These are phyloP conservation scores for Mucor saturninus DNA, from an alignment of 371 early-diverging fungal species.

Conservation along the genomic window DNA sequence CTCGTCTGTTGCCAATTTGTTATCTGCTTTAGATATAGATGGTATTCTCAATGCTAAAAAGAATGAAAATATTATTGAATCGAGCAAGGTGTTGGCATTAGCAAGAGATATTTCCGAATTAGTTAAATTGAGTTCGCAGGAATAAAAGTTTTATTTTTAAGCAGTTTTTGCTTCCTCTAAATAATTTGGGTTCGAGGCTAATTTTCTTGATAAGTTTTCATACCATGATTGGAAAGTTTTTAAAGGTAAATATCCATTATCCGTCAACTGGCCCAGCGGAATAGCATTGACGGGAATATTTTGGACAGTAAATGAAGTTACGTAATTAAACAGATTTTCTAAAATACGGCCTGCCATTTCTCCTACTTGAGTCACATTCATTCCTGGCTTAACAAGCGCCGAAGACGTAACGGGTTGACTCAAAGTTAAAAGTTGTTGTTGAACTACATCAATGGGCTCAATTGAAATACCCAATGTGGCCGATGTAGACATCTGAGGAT, in stretches of 20 bases:
- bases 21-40: conserved; percentile 44
- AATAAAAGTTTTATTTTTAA: conserved; percentile 19
- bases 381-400: conserved; percentile 32
- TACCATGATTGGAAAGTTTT: conserved; percentile 93
- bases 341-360: conserved; percentile 52
- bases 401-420: conserved; percentile 12
- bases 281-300: conserved; percentile 63
- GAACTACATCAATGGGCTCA: conserved; percentile 77
- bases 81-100: conserved; percentile 30
- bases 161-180: conserved; percentile 33
- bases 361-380: conserved; percentile 42
- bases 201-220: conserved; percentile 63
- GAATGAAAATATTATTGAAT: conserved; percentile 23
- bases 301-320: conserved; percentile 74
- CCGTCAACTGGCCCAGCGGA: conserved; percentile 52
- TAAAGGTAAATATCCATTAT: conserved; percentile 62
- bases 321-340: conserved; percentile 79
- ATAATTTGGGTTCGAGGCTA: conserved; percentile 60
- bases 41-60: conserved; percentile 34
- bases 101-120: conserved; percentile 37
- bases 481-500: conserved; percentile 38
- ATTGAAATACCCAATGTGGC: conserved; percentile 91
- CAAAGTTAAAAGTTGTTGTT: conserved; percentile 55
- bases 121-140: conserved; percentile 19
- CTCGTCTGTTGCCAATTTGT: conserved; percentile 36